Evolutionary conservation across 2,329 filamentous ascomycete genomes (phyloP), one percentile per base, ranked within the genome.

Genomic region (Microcera coccophila): DNA sequence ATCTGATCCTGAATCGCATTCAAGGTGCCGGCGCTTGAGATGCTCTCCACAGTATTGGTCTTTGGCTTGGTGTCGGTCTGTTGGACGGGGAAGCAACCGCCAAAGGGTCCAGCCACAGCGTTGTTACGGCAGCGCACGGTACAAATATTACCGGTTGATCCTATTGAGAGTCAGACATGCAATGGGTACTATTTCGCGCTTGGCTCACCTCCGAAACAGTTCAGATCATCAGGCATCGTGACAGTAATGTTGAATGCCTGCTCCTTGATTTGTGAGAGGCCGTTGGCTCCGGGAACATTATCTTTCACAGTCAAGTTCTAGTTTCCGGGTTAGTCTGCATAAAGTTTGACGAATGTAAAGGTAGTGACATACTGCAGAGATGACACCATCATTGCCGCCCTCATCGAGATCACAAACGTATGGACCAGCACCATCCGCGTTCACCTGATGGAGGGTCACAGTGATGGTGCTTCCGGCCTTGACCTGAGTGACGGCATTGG

Each of bases 381-480:
- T 52, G 16, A 45, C 40, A 40, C 53, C 64, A 17, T 60, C 57
- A 56, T 71, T 74, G 52, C 70, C 69, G 12, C 66, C 70, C 52
- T 70, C 60, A 42, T 79, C 75, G 2, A 80, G 55, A 48, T 78
- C 76, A 43, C 77, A 81, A 2, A 63, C 53, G 49, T 75, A 81
- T 2, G 78, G 78, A 0, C 76, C 82, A 45, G 77, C 81, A 44
- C 82, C 82, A 52, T 85, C 82, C 28, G 70, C 71, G 64, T 84
- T 85, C 61, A 85, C 79, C 61, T 84, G 81, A 65, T 84, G 81
- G 9, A 84, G 68, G 2, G 79, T 84, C 72, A 85, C 83, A 1
- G 44, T 66, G 21, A 80, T 29, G 29, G 65, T 47, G 28, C 63
- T 65, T 21, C 76, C 76, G 2, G 65, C 51, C 48, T 68, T 57